These are phyloP conservation scores for Aspergillus latus DNA, from an alignment of 2,329 filamentous ascomycete species.

Conservation along the genomic window DNA sequence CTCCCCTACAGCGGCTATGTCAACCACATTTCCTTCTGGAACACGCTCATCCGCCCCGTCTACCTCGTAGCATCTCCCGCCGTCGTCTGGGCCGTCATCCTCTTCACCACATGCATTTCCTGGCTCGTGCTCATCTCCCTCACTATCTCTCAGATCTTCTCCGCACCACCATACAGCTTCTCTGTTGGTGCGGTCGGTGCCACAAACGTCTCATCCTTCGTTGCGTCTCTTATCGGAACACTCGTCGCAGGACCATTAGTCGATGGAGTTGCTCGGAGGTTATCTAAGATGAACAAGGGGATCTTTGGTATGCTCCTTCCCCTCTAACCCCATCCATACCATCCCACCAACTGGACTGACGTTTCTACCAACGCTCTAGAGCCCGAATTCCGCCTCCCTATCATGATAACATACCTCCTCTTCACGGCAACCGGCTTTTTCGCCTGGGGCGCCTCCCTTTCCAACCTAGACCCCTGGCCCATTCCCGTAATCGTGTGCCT, in stretches of 20 bases:
- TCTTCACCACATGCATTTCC: slow-evolving; percentile 32
- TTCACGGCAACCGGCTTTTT: slow-evolving; percentile 43
- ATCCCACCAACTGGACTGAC: background rate
- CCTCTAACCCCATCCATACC: background rate
- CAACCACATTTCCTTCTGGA: slow-evolving; percentile 39
- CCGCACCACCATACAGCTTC: slow-evolving; percentile 40
- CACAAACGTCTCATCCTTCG: slow-evolving; percentile 35
- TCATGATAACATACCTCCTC: slow-evolving; percentile 36
- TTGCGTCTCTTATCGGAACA: slow-evolving; percentile 36
- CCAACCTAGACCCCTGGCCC: slow-evolving; percentile 31
- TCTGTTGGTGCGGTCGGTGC: slow-evolving; percentile 37
- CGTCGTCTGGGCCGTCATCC: slow-evolving; percentile 39
- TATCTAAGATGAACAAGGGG: slow-evolving; percentile 38
- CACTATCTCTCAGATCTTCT: slow-evolving; percentile 40
- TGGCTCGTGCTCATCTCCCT: slow-evolving; percentile 33
- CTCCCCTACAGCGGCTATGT: slow-evolving; percentile 42
- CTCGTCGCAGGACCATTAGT: slow-evolving; percentile 34
- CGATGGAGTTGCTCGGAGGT: slow-evolving; percentile 35
- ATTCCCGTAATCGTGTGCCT: slow-evolving; percentile 40
- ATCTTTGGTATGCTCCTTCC: slow-evolving; percentile 29
- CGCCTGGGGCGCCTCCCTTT: slow-evolving; percentile 34
- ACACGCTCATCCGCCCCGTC: slow-evolving; percentile 39
- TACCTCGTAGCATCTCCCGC: slow-evolving; percentile 38
- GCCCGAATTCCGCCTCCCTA: slow-evolving; percentile 42
- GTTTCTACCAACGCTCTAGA: slow-evolving; percentile 20